phyloP scores from a whole-genome alignment of 495 filamentous ascomycete species.

The Tuber melanosporum region DNA sequence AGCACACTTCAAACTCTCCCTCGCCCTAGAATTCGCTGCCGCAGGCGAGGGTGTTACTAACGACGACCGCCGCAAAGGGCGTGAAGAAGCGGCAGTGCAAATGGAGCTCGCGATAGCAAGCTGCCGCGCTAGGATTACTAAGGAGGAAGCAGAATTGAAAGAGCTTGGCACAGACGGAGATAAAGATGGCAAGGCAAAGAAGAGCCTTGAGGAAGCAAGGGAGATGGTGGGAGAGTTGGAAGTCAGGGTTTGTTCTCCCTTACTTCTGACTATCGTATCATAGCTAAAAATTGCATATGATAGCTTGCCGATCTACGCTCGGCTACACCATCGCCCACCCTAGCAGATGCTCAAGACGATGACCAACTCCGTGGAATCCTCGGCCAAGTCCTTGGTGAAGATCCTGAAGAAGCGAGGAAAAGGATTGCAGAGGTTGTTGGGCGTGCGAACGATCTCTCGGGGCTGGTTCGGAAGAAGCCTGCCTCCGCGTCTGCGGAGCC shows the following conservation, averaged over 20 bases:
- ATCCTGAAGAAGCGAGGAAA: constrained; percentile 55
- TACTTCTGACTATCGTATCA: neutral
- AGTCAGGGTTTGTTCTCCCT: constrained; percentile 33
- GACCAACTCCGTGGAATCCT: constrained; percentile 60
- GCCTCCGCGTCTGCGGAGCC: constrained; percentile 34
- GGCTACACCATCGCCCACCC: constrained; percentile 52
- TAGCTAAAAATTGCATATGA: constrained; percentile 9
- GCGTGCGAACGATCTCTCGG: constrained; percentile 75
- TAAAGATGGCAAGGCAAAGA: constrained; percentile 48
- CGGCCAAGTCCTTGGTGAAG: constrained; percentile 64
- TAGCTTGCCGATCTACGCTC: constrained; percentile 66
- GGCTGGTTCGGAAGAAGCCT: constrained; percentile 71
- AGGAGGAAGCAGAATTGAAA: constrained; percentile 61
- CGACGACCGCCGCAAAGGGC: constrained; percentile 58
- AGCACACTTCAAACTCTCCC: constrained; percentile 89
- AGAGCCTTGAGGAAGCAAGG: constrained; percentile 72
- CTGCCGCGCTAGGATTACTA: constrained; percentile 65
- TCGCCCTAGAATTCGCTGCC: constrained; percentile 81
- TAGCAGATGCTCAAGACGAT: constrained; percentile 42
- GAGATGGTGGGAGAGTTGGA: constrained; percentile 58
- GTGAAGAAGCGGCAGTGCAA: constrained; percentile 67
- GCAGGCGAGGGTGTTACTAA: constrained; percentile 42
- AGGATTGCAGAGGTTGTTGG: constrained; percentile 70
- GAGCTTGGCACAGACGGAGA: constrained; percentile 50
- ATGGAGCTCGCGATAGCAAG: constrained; percentile 78